Conservation (phyloP, 179 eudicot species). For the Sideroxylon spinosum region DNA sequence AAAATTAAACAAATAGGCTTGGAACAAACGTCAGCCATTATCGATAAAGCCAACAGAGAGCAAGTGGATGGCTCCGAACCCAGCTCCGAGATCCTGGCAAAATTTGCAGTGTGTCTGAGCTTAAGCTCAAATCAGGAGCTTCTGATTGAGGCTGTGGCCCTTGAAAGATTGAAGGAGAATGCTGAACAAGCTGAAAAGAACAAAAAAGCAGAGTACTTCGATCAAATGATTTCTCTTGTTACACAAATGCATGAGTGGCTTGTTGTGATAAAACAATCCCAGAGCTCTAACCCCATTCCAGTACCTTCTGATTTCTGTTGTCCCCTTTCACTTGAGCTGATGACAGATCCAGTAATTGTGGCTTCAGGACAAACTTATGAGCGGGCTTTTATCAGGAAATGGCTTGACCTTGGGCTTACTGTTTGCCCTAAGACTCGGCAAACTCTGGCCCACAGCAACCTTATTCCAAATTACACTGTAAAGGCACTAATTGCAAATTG, state of each 20-base stretch:
- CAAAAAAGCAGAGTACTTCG: constrained; percentile 71
- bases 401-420: constrained; percentile 93
- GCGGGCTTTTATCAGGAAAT: constrained; percentile 74
- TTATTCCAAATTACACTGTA: constrained; percentile 93
- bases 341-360: constrained; percentile 96
- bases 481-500: constrained; percentile 93
- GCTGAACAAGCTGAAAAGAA: constrained; percentile 89
- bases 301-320: constrained; percentile 95
- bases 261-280: constrained; percentile 66
- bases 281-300: constrained; percentile 64
- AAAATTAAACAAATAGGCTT: constrained; percentile 55
- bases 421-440: constrained; percentile 99
- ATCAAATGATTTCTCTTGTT: constrained; percentile 66
- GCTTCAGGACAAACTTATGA: constrained; percentile 98
- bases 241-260: constrained; percentile 81
- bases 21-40: constrained; percentile 50
- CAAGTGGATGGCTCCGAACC: constrained; percentile 61
- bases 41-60: constrained; percentile 58
- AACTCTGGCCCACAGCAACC: constrained; percentile 69
- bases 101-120: constrained; percentile 61
- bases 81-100: constrained; percentile 50
- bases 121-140: constrained; percentile 84
- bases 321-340: constrained; percentile 92
- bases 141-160: constrained; percentile 90
- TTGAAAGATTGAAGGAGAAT: constrained; percentile 83